phyloP scores from a whole-genome alignment of 2,329 filamentous ascomycete genomes.

The Coniochaeta ligniaria region DNA sequence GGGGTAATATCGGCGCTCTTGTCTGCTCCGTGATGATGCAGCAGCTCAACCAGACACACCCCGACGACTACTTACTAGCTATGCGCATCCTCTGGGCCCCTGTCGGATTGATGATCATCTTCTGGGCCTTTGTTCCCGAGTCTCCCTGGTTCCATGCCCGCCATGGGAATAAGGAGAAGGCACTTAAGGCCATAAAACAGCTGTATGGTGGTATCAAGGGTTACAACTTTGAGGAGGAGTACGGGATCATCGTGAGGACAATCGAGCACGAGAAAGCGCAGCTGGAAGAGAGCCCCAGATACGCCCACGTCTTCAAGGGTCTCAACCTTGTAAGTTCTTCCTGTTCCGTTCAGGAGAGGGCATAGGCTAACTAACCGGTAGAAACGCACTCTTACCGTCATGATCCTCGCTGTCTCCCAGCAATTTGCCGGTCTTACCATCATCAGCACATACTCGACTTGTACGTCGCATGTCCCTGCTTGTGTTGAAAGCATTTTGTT shows the following conservation, averaged over 20 bases:
- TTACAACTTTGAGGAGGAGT: too few species aligned
- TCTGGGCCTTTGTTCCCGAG: constrained; percentile 7
- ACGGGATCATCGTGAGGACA: too few species aligned
- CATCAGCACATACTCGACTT: constrained; percentile 6
- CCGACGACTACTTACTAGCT: not conserved
- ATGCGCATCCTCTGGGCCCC: too few species aligned
- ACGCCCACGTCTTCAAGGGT: too few species aligned
- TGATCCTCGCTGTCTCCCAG: constrained; percentile 2
- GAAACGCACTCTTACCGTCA: constrained; percentile 3
- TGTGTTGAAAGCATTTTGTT: too few species aligned
- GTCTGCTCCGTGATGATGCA: too few species aligned
- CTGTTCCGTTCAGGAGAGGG: too few species aligned
- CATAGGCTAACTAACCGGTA: too few species aligned
- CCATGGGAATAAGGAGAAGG: constrained; percentile 5
- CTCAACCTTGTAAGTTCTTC: too few species aligned
- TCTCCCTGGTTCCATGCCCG: constrained; percentile 9
- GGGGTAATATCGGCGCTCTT: too few species aligned
- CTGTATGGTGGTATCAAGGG: constrained; percentile 2
- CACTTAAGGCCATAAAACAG: constrained; percentile 1
- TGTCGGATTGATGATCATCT: constrained; percentile 2
- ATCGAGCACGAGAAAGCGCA: not conserved
- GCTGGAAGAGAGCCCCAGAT: too few species aligned
- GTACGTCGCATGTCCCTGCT: not conserved
- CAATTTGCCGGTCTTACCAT: constrained; percentile 7
- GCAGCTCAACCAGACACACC: too few species aligned